Evolutionary conservation across 305 asterid genomes (phyloP), one percentile per base, ranked within the genome.

Genomic region (Fraxinus dipetala): DNA sequence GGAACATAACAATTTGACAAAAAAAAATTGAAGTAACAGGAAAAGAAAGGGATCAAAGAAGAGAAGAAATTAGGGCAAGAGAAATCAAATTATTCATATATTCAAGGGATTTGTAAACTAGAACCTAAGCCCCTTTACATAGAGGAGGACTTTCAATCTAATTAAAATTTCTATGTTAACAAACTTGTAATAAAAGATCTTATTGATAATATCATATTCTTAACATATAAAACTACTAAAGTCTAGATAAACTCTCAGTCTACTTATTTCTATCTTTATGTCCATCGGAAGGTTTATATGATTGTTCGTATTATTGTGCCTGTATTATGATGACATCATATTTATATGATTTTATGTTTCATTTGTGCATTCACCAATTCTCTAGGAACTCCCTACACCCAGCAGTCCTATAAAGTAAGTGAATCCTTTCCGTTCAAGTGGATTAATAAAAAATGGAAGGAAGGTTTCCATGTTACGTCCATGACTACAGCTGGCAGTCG

Each of bases 401-500:
- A 91, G 80, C 97, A 93, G 85, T 93, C 97, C 0, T 93, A 93
- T 77, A 93, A 93, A 90, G 96, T 93, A 30, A 91, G 97, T 16
- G 97, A 93, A 86, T 93, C 97, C 1, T 93, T 93, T 76, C 97
- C 97, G 5, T 93, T 93, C 88, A 93, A 93, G 86, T 93, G 97
- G 97, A 93, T 93, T 63, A 93, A 91, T 77, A 93, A 93, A 78
- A 93, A 93, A 81, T 93, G 97, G 97, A 93, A 91, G 86, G 97
- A 93, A 89, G 97, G 97, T 30, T 93, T 93, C 84, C 95, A 93
- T 72, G 97, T 91, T 45, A 93, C 97, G 28, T 91, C 97, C 77
- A 93, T 93, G 97, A 90, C 97, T 38, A 93, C 97, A 40, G 96
- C 97, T 78, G 97, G 96, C 77, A 93, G 84, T 88, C 96, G 97